Base-by-base conservation (phyloP, 768 basidiomycete species). In the Boletales sp. region DNA sequence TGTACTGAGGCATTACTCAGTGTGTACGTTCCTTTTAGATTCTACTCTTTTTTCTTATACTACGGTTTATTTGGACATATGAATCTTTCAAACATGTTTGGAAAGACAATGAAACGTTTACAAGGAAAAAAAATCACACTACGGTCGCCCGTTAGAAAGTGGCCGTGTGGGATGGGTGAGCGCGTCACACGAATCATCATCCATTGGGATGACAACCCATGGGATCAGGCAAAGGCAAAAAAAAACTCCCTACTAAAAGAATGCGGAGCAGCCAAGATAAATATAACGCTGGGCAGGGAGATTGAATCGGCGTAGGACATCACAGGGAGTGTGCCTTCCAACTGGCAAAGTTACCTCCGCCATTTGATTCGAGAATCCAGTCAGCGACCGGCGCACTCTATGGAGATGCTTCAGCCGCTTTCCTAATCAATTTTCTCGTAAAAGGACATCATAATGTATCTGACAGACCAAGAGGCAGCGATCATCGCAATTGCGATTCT, bases 401-500 rank as follows among this genome's bases (percentile, higher is more conserved):
- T 2, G 1, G n/a, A 38, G 13, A 35, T 15, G 2, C 30, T 31
- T 13, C 40, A 39, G 27, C 35, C 4, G 15, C 24, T 19, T 34
- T 9, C 14, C 32, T 10, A 13, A 38, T 8, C 24, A 31, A 17
- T 29, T 32, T 13, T 10, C 37, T 12, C 40, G 14, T 17, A 36
- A 1, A 18, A 19, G 13, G 14, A 48, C 57, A 66, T 58, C 47
- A 59, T 49, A 8, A 64, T 42, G 36, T 66, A 69, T 35, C 69
- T 67, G 27, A 62, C 53, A 1, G 59, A 59, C 67, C 65, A 68
- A 4, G 64, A 69, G 1, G 63, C 63, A 27, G 65, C 58, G 29
- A 68, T 52, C 68, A 71, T 69, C n/a, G 64, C 65, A 32, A 72
- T 62, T 1, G 69, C 68, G 17, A 60, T 57, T n/a, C 63, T 51